Percentiles rank a stretch among this genome's conserved stretches.
These are phyloP conservation scores for Juncus effusus DNA, from an alignment of 176 grass and related monocot species.

Conservation along the genomic window DNA sequence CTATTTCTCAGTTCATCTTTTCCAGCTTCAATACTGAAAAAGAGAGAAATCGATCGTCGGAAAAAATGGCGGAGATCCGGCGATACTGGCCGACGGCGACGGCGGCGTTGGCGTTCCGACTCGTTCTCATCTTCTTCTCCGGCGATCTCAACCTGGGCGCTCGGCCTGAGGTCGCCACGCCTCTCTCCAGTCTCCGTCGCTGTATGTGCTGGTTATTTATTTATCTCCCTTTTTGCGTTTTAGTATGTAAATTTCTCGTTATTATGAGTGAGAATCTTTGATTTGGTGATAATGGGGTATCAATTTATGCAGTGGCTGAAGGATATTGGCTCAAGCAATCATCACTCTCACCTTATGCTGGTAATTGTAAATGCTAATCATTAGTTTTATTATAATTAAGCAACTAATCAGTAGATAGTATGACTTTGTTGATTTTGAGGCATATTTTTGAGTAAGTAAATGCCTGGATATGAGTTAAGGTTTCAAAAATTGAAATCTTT, in stretches of 20 bases:
- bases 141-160: slow-evolving; percentile 72
- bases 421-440: no score
- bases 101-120: slow-evolving; percentile 66
- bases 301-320: slow-evolving; percentile 60
- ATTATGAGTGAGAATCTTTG: neutral
- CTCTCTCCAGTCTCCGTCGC: slow-evolving; percentile 70
- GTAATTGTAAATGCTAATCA: slow-evolving; percentile 23
- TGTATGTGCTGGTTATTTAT: slow-evolving; percentile 35
- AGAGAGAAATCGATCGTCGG: neutral
- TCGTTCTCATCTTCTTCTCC: slow-evolving; percentile 62
- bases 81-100: slow-evolving; percentile 51
- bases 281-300: neutral
- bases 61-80: slow-evolving; percentile 41
- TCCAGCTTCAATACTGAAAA: neutral
- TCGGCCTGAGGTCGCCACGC: slow-evolving; percentile 75
- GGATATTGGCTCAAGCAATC: slow-evolving; percentile 96
- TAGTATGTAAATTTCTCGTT: neutral
- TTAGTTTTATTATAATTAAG: neutral
- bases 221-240: neutral
- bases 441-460: no score
- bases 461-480: no score
- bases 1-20: no score
- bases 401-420: no score
- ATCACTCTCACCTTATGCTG: slow-evolving; percentile 81
- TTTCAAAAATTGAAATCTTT: neutral